A percentile compares a stretch with the other conserved stretches of the same genome.
These are phyloP conservation scores for Auricularia heimuer DNA, from an alignment of 768 basidiomycete genomes.

Conservation along the genomic window DNA sequence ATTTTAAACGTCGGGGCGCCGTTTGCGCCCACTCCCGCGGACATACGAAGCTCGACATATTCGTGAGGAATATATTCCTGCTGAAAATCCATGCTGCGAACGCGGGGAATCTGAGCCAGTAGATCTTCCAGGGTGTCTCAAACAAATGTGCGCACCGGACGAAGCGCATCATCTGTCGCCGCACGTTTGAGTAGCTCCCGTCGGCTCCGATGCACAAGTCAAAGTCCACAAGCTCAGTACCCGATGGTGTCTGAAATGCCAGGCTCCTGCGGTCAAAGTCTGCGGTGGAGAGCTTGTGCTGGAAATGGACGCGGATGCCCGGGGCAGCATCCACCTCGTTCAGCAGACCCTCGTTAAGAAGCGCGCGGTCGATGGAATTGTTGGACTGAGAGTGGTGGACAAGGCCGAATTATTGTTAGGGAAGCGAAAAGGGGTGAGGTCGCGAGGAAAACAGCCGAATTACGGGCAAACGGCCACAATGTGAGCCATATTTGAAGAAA, in stretches of 20 bases:
- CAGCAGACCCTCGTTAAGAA: conserved; percentile 80
- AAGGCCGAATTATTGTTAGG: neutral
- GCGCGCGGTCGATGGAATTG: conserved; percentile 83
- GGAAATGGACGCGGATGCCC: conserved; percentile 64
- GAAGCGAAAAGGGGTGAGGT: neutral
- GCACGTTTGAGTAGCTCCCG: conserved; percentile 85
- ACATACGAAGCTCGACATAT: conserved; percentile 95
- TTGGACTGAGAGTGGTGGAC: conserved; percentile 51
- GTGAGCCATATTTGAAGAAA: conserved; percentile 3
- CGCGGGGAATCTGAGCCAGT: neutral
- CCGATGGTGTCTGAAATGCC: conserved; percentile 34
- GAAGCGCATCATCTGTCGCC: conserved; percentile 92
- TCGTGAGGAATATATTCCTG: conserved; percentile 94
- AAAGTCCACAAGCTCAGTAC: conserved; percentile 43
- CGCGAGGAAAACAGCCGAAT: neutral
- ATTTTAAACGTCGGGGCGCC: conserved; percentile 67
- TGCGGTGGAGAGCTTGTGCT: conserved; percentile 65
- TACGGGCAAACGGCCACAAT: neutral
- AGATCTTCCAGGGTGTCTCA: neutral
- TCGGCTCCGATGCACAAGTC: conserved; percentile 87
- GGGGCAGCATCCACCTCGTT: conserved; percentile 55
- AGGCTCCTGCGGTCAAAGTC: conserved; percentile 64
- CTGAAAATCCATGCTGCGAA: conserved; percentile 79
- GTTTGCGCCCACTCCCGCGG: conserved; percentile 53
- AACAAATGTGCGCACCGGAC: conserved; percentile 46